These are phyloP conservation scores for Coniella vitis DNA, from an alignment of 2,329 filamentous ascomycete genomes.

Conservation along the genomic window DNA sequence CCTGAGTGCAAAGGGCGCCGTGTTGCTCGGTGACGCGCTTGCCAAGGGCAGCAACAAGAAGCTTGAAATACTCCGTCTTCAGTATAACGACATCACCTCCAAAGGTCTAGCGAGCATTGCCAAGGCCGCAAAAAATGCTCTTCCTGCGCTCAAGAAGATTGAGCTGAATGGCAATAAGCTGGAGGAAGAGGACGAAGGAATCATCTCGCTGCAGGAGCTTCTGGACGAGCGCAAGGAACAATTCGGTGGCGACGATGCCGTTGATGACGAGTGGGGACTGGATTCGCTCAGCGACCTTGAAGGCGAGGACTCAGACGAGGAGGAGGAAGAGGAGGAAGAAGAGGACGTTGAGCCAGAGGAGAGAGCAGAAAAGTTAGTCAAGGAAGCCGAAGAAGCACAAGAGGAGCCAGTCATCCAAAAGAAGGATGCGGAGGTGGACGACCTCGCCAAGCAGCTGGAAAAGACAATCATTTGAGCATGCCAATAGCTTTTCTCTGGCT, in stretches of 20 bases:
- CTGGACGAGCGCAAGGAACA: constrained; percentile 75
- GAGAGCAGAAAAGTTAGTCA: constrained; percentile 60
- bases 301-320: constrained; percentile 65
- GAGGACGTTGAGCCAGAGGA: constrained; percentile 51
- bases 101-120: constrained; percentile 66
- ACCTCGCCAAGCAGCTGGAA: constrained; percentile 65
- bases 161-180: constrained; percentile 98
- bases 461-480: constrained; percentile 54
- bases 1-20: constrained; percentile 68
- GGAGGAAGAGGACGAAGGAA: constrained; percentile 69
- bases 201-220: constrained; percentile 62
- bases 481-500: constrained; percentile 1
- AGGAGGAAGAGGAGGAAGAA: constrained; percentile 61
- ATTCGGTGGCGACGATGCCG: constrained; percentile 54
- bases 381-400: constrained; percentile 66
- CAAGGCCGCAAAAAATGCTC: constrained; percentile 55
- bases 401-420: constrained; percentile 64
- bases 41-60: constrained; percentile 68
- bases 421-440: constrained; percentile 74
- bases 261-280: constrained; percentile 77
- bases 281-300: constrained; percentile 84
- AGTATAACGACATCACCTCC: constrained; percentile 90
- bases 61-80: constrained; percentile 73
- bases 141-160: constrained; percentile 75
- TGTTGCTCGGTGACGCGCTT: constrained; percentile 67